These are phyloP conservation scores for Rhododendron mucronatum DNA, from an alignment of 148 eudicot species.

Conservation along the genomic window DNA sequence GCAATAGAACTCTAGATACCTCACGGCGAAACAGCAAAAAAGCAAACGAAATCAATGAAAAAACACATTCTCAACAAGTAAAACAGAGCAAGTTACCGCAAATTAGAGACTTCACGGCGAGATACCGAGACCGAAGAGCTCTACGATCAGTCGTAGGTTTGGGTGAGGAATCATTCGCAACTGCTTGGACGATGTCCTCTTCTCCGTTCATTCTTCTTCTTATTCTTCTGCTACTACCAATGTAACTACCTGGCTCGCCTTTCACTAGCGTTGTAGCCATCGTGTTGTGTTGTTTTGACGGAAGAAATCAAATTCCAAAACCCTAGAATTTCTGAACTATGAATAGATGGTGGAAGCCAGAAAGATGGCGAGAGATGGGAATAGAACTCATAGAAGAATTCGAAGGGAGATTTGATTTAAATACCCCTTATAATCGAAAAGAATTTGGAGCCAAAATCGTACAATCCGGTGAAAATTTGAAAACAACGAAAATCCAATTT, in stretches of 20 bases:
- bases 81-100: conserved; percentile 29
- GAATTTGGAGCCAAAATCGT: not conserved
- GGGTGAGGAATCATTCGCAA: not conserved
- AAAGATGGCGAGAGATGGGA: too few species aligned
- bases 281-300: not conserved
- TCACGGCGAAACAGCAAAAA: not conserved
- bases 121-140: conserved; percentile 62
- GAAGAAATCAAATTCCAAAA: not conserved
- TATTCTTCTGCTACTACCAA: not conserved
- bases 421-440: not conserved
- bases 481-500: not conserved
- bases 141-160: conserved; percentile 43
- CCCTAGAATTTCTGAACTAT: not conserved
- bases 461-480: not conserved
- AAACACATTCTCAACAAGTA: too few species aligned
- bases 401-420: not conserved
- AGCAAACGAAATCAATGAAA: not conserved
- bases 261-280: conserved; percentile 18
- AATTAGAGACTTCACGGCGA: conserved; percentile 60
- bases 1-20: not conserved
- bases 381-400: too few species aligned
- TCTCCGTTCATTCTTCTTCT: not conserved
- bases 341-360: too few species aligned
- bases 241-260: conserved; percentile 5
- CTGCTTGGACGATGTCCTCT: conserved; percentile 13